Conservation (phyloP, 2,329 filamentous ascomycete species). For the Boeremia exigua region DNA sequence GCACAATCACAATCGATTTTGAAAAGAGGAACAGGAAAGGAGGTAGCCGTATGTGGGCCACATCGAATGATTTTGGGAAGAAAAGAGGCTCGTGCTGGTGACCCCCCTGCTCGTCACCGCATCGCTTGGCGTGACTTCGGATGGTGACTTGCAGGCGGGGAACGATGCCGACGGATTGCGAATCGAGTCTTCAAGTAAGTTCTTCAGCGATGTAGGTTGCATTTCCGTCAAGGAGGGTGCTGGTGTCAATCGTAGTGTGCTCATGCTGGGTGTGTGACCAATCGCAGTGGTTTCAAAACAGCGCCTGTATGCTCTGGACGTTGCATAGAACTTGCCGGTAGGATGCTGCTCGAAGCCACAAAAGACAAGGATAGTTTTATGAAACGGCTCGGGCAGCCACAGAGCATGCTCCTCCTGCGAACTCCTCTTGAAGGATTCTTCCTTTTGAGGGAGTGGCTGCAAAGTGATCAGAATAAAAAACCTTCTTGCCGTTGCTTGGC, state of each 20-base stretch:
- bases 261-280: neutral
- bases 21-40: constrained; percentile 24
- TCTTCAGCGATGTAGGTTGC: neutral
- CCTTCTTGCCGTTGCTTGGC: neutral
- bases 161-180: constrained; percentile 13
- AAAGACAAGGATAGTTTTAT: constrained; percentile 16
- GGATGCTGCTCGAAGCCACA: constrained; percentile 13
- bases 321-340: neutral
- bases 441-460: neutral
- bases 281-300: neutral
- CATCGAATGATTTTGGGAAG: constrained; percentile 29
- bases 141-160: constrained; percentile 31
- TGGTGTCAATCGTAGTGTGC: neutral
- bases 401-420: constrained; percentile 2
- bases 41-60: constrained; percentile 24
- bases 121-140: constrained; percentile 39
- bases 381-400: constrained; percentile 23
- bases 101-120: constrained; percentile 29
- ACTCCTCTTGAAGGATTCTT: neutral
- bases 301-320: neutral
- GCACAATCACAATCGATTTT: constrained; percentile 15
- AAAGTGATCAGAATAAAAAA: neutral
- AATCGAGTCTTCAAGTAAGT: neutral
- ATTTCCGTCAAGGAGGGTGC: neutral
- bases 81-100: constrained; percentile 25